Evolutionary conservation across 2,329 filamentous ascomycete species (phyloP).

Genomic region (Ophiocordyceps camponoti-rufipedis): DNA sequence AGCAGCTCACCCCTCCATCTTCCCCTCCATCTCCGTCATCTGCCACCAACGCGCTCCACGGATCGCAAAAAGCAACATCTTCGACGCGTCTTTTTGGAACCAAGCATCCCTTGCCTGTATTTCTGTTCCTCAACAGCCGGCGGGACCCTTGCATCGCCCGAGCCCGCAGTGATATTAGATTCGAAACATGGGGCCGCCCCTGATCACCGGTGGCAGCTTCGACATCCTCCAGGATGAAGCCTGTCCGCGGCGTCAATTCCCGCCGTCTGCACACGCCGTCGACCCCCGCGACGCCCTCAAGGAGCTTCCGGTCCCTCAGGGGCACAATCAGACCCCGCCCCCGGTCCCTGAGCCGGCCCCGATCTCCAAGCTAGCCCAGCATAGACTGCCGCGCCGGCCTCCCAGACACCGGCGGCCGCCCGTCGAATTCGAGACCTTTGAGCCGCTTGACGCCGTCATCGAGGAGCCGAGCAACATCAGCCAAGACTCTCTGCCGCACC

Average conservation of each 20-base stretch:
- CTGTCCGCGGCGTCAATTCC: background rate
- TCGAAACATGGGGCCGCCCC: background rate
- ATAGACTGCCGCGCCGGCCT: constrained; percentile 5
- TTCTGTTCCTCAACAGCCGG: background rate
- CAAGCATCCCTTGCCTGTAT: background rate
- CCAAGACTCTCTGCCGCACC: background rate
- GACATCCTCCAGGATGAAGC: constrained; percentile 3
- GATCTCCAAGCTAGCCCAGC: constrained; percentile 3
- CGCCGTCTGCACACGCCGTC: background rate
- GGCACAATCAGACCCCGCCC: constrained; percentile 7
- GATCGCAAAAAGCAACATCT: background rate
- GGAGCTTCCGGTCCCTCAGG: constrained; percentile 9
- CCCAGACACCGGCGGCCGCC: constrained; percentile 11
- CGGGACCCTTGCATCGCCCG: background rate
- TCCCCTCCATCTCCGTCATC: background rate
- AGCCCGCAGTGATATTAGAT: background rate
- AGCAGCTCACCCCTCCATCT: background rate
- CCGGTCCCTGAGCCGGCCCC: background rate
- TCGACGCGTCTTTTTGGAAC: background rate
- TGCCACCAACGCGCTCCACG: background rate
- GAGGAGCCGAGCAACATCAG: constrained; percentile 9
- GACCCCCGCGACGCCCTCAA: constrained; percentile 8
- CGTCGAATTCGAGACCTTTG: constrained; percentile 14
- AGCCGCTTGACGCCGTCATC: constrained; percentile 13
- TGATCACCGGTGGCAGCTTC: constrained; percentile 1